Evolutionary conservation across 805 yeast species (phyloP).

Genomic region (Maudiozyma saulgeensis): DNA sequence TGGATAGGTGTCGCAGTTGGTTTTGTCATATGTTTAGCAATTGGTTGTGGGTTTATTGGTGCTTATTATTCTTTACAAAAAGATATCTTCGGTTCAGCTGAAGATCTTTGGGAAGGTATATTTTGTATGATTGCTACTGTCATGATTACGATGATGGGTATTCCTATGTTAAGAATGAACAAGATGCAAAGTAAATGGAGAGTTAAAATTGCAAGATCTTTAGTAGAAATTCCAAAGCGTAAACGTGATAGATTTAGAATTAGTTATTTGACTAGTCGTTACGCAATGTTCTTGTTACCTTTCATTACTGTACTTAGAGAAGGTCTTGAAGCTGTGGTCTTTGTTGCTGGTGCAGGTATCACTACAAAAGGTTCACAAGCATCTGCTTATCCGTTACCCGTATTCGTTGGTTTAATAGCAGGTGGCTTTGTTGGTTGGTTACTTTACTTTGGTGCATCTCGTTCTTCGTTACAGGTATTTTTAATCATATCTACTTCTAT

Average conservation of each 20-base stretch:
- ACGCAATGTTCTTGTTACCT: slow-evolving; percentile 83
- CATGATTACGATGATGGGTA: slow-evolving; percentile 88
- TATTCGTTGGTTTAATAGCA: slow-evolving; percentile 71
- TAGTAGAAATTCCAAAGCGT: slow-evolving; percentile 48
- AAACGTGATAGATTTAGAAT: slow-evolving; percentile 44
- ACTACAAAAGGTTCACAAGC: slow-evolving; percentile 44
- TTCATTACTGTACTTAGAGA: slow-evolving; percentile 88
- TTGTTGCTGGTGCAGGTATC: slow-evolving; percentile 92
- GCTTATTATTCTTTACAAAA: slow-evolving; percentile 72
- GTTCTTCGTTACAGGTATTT: slow-evolving; percentile 77
- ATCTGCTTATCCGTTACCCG: slow-evolving; percentile 86
- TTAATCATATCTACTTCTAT: slow-evolving; percentile 81
- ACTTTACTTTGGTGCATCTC: slow-evolving; percentile 75
- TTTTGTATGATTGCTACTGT: slow-evolving; percentile 84
- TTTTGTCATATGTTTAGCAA: slow-evolving; percentile 62
- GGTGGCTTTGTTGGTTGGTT: slow-evolving; percentile 64
- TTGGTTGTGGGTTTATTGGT: slow-evolving; percentile 93
- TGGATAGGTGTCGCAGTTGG: slow-evolving; percentile 79
- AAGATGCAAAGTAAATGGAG: slow-evolving; percentile 98
- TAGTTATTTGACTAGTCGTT: slow-evolving; percentile 54
- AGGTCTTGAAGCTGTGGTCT: slow-evolving; percentile 93
- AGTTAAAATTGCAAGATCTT: slow-evolving; percentile 80
- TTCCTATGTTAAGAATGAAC: slow-evolving; percentile 91
- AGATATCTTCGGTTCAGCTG: slow-evolving; percentile 80
- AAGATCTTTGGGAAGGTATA: slow-evolving; percentile 95